Conservation (phyloP, 1,139 yeast species). For the Debaryomycetaceae sp. region DNA sequence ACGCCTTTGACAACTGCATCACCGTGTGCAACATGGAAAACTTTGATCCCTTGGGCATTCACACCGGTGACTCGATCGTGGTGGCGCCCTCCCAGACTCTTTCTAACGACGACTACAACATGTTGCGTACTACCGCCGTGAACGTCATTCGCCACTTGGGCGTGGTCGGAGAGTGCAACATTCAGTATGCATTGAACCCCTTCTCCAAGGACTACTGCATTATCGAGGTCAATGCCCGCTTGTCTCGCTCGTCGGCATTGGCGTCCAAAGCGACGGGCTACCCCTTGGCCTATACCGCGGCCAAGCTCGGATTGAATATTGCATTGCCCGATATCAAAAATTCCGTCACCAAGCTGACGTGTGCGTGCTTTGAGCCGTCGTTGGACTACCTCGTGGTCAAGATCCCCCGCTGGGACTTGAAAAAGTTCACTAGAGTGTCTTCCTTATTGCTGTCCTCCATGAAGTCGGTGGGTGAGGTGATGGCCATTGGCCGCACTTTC, state of each 20-base stretch:
- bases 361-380: slow-evolving; percentile 97
- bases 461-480: slow-evolving; percentile 99
- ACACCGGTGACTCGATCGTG: slow-evolving; percentile 98
- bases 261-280: slow-evolving; percentile 99
- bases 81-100: slow-evolving; percentile 98
- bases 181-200: slow-evolving; percentile 95
- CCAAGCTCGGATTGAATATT: slow-evolving; percentile 88
- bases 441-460: slow-evolving; percentile 82
- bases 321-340: slow-evolving; percentile 88
- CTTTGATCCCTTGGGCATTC: slow-evolving; percentile 97
- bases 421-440: slow-evolving; percentile 90
- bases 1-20: slow-evolving; percentile 93
- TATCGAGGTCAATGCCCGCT: slow-evolving; percentile 95
- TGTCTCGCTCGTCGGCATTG: slow-evolving; percentile 94
- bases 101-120: slow-evolving; percentile 94
- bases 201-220: slow-evolving; percentile 91
- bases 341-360: slow-evolving; percentile 88
- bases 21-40: slow-evolving; percentile 99
- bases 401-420: slow-evolving; percentile 98
- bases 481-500: slow-evolving; percentile 95
- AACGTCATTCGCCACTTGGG: slow-evolving; percentile 96
- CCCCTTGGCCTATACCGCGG: slow-evolving; percentile 97
- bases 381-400: slow-evolving; percentile 95
- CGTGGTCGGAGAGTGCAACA: slow-evolving; percentile 98
- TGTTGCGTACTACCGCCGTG: slow-evolving; percentile 96